Evolutionary conservation across 306 rosid species (phyloP), one percentile per base, ranked within the genome.

Genomic region (Dicorynia guianensis): DNA sequence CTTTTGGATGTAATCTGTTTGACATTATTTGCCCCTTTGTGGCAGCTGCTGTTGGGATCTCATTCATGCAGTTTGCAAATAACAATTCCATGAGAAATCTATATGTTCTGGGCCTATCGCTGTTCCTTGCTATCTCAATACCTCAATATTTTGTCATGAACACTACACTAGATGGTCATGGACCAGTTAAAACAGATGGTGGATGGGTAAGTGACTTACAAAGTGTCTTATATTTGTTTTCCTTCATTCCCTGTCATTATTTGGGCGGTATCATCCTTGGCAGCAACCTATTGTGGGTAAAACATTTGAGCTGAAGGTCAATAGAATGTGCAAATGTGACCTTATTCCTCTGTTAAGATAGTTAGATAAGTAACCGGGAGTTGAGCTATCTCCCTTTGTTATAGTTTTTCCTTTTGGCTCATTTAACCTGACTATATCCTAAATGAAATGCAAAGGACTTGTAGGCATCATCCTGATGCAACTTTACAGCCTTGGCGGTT

Each of bases 181-280:
- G 30, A 25, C 99, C 98, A 5, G 93, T 92, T 56, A 80, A 70
- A 82, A 93, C 98, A 46, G 83, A 64, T 0, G 93, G 86, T 48
- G 89, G 93, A 83, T 96, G 99, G 99, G 99, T 92, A 83, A 89
- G 99, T 80, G 38, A 43, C 49, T 11, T 44, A 2, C 66, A 10
- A 34, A 66, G 15, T 44, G 10, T 79, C 33, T 49, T 49, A 20
- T 54, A 56, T 19, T 25, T 25, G 1, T 25, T 25, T 25, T 2
- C 30, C 52, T 67, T 20, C 25, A 40, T 46, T 80, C 67, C 38
- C 0, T 13, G 20, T 30, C 30, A 64, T 65, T 30, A 2, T 15
- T 63, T 42, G 8, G 38, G 55, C 11, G 15, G 11, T 19, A 12
- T 50, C 13, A 63, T 39, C 15, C 19, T 63, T 62, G 7, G 5